Evolutionary conservation across 2,329 filamentous ascomycete species (phyloP), one percentile per base, ranked within the genome.

Genomic region (Cladophialophora exuberans): DNA sequence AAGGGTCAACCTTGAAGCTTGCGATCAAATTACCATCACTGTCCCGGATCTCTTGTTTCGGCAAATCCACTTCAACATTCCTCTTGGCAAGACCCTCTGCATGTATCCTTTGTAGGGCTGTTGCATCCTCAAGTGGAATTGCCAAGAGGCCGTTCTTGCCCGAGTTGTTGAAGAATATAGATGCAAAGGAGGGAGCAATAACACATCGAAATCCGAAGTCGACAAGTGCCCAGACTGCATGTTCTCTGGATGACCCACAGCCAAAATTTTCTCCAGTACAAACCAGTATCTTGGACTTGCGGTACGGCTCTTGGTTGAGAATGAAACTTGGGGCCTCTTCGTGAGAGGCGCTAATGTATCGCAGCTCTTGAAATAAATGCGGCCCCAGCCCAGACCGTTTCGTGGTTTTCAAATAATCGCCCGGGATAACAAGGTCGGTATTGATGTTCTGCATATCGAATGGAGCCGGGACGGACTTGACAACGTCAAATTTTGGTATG

Each of bases 101-200:
- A 31, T 88, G 85, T 61, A 97, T 85, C 59, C 79, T 79, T 35
- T 88, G 79, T 3, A 97, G 76, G 28, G 82, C 79, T 1, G 75
- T 77, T 13, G 10, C 15, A 71, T 92, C 84, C 30, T 80, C 76
- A 68, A 97, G 88, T 53, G 80, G 76, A 58, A 97, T 84, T 46
- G 93, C 92, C 60, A 97, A 79, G 93, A 97, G 97, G 76, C 93
- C 93, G 78, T 97, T 97, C 83, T 97, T 97, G 83, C 97, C 97
- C 17, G 88, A 94, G 80, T 97, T 97, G 83, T 96, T 97, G 83
- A 93, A 95, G 84, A 97, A 97, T 73, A 97, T 97, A 68, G 95
- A 90, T 56, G 88, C 89, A 64, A 83, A 89, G 1, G 88, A 92
- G 1, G 90, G 90, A 1, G 93, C 93, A 65, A 97, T 96, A 67